phyloP scores from a whole-genome alignment of 176 grass and related monocot genomes.

The Ensete glaucum region DNA sequence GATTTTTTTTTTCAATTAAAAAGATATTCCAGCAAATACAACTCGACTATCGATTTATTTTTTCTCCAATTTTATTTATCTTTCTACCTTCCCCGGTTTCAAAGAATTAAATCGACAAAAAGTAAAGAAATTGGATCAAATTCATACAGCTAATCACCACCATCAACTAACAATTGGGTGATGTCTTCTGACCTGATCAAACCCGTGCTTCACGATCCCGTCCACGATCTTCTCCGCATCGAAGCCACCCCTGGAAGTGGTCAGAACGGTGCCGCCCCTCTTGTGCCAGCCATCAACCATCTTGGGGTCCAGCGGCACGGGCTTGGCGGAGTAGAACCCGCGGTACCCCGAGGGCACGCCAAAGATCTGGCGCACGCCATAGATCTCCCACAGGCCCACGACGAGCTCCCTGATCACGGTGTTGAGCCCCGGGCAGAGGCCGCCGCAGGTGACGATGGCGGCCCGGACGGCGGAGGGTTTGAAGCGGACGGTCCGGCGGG shows the following conservation, averaged over 20 bases:
- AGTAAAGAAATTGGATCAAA: neutral
- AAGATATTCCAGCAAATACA: no score
- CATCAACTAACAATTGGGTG: neutral
- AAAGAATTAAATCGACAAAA: neutral
- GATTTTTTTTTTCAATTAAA: no score
- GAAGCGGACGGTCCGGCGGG: slow-evolving; percentile 32
- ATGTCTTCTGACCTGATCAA: slow-evolving; percentile 41
- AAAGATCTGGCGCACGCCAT: slow-evolving; percentile 71
- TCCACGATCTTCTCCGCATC: slow-evolving; percentile 75
- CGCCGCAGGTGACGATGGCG: slow-evolving; percentile 86
- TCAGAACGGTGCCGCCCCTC: slow-evolving; percentile 70
- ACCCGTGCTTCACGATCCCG: slow-evolving; percentile 55
- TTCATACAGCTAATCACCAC: neutral
- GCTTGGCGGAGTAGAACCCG: slow-evolving; percentile 66
- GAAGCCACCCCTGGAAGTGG: slow-evolving; percentile 73
- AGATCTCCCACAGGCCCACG: slow-evolving; percentile 58
- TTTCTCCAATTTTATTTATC: no score
- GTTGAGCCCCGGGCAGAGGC: slow-evolving; percentile 77
- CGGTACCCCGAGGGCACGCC: slow-evolving; percentile 65
- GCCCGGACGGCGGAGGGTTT: slow-evolving; percentile 50
- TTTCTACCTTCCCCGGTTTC: no score
- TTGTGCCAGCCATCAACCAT: slow-evolving; percentile 71
- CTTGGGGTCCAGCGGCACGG: slow-evolving; percentile 38
- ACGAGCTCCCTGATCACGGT: slow-evolving; percentile 87
- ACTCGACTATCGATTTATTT: no score